Evolutionary conservation across 2,329 filamentous ascomycete species (phyloP).

Genomic region (Orbilia brochopaga): DNA sequence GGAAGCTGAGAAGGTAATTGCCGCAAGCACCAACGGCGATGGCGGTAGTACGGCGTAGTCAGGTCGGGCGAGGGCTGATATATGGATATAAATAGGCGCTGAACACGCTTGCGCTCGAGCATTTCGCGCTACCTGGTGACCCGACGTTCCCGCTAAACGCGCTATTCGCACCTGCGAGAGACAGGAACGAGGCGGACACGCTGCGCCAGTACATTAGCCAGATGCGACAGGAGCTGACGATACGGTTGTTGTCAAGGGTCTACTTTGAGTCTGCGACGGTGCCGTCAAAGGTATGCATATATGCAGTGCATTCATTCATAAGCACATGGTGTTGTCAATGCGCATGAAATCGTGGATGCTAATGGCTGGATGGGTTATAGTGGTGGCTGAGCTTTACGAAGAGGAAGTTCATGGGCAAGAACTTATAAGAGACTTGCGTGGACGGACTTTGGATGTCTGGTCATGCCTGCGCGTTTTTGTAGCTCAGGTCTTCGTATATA

Average conservation of each 20-base stretch:
- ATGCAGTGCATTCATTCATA: neutral
- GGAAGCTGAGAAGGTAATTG: constrained; percentile 68
- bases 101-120: constrained; percentile 71
- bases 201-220: constrained; percentile 89
- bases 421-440: constrained; percentile 63
- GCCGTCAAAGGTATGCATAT: constrained; percentile 63
- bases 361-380: too few relatives aligned
- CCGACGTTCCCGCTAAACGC: constrained; percentile 93
- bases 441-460: neutral
- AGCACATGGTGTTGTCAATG: neutral
- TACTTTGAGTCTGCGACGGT: constrained; percentile 77
- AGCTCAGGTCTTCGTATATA: neutral
- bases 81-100: constrained; percentile 44
- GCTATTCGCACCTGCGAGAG: constrained; percentile 87
- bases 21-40: neutral
- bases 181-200: constrained; percentile 86
- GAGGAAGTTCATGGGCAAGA: constrained; percentile 99
- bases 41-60: neutral
- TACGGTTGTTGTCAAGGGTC: constrained; percentile 80
- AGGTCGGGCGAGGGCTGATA: constrained; percentile 17
- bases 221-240: constrained; percentile 88
- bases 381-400: constrained; percentile 99
- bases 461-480: neutral
- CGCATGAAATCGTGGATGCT: too few relatives aligned
- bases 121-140: constrained; percentile 94